Evolutionary conservation across 208 protist species (phyloP).

Genomic region (Acanthamoeba castellanii): DNA sequence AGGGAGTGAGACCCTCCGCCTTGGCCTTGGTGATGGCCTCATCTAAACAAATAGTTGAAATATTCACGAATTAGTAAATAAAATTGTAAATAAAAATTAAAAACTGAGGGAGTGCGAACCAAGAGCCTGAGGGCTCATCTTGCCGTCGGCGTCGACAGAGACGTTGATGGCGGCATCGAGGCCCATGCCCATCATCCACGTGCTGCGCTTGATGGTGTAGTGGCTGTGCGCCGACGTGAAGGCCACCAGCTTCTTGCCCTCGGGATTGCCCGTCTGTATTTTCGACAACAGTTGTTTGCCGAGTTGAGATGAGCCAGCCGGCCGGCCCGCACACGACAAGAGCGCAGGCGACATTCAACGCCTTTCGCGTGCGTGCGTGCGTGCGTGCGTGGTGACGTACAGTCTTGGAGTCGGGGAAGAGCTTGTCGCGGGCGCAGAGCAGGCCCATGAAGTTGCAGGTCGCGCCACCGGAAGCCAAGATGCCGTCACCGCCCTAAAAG

Average conservation of each 20-base stretch:
- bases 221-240: constrained; percentile 84
- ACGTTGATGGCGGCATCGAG: constrained; percentile 80
- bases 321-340: too few relatives aligned
- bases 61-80: background rate
- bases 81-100: background rate
- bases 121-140: constrained; percentile 83
- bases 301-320: background rate
- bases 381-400: background rate
- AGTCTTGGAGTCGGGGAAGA: constrained; percentile 76
- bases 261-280: constrained; percentile 65
- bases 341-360: too few relatives aligned
- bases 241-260: constrained; percentile 57
- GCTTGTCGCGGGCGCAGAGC: constrained; percentile 79
- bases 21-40: constrained; percentile 73
- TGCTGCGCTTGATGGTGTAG: constrained; percentile 84
- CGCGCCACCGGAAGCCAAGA: constrained; percentile 84
- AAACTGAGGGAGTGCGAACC: constrained; percentile 2
- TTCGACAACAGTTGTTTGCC: background rate
- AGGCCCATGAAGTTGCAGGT: constrained; percentile 85
- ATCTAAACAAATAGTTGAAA: constrained; percentile 63
- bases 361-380: too few relatives aligned
- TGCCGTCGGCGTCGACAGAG: constrained; percentile 74
- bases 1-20: constrained; percentile 81
- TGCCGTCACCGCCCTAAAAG: constrained; percentile 78
- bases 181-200: constrained; percentile 84